phyloP scores from a whole-genome alignment of 192 early-diverging fungal genomes.

The Umbelopsis sp. region DNA sequence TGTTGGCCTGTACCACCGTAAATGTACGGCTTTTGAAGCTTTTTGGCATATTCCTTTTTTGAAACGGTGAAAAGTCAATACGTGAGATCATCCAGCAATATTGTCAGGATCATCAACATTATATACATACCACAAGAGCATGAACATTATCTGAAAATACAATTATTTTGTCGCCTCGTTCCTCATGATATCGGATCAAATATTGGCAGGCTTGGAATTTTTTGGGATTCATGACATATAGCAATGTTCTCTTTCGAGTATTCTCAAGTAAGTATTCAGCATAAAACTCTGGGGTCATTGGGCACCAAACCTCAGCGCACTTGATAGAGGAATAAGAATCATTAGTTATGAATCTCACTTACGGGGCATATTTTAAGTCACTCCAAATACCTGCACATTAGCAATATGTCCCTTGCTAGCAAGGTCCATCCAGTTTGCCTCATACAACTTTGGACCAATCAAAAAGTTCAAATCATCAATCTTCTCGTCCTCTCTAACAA shows the following conservation, averaged over 20 bases:
- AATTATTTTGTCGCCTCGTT: conserved; percentile 96
- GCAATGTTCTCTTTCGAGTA: conserved; percentile 80
- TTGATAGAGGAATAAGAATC: neutral
- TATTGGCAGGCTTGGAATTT: conserved; percentile 99
- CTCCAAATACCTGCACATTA: conserved; percentile 69
- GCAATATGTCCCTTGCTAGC: conserved; percentile 97
- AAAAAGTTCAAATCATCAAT: conserved; percentile 97
- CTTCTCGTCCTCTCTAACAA: conserved; percentile 98
- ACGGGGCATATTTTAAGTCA: conserved; percentile 22
- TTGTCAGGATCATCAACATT: neutral
- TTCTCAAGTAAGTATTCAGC: conserved; percentile 84
- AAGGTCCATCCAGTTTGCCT: conserved; percentile 99
- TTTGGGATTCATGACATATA: conserved; percentile 96
- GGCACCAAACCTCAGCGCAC: conserved; percentile 99
- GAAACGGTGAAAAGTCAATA: too few relatives aligned
- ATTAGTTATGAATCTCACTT: conserved; percentile 13
- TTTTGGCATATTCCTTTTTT: conserved; percentile 69
- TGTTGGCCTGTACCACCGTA: conserved; percentile 88
- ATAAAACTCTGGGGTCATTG: conserved; percentile 97
- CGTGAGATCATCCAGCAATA: too few relatives aligned
- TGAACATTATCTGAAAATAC: conserved; percentile 99
- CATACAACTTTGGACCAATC: conserved; percentile 98
- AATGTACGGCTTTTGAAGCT: conserved; percentile 83
- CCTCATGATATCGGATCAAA: conserved; percentile 90
- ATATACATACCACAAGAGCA: conserved; percentile 73